Conservation (phyloP, 208 protist species). For the Crithidia bombi region DNA sequence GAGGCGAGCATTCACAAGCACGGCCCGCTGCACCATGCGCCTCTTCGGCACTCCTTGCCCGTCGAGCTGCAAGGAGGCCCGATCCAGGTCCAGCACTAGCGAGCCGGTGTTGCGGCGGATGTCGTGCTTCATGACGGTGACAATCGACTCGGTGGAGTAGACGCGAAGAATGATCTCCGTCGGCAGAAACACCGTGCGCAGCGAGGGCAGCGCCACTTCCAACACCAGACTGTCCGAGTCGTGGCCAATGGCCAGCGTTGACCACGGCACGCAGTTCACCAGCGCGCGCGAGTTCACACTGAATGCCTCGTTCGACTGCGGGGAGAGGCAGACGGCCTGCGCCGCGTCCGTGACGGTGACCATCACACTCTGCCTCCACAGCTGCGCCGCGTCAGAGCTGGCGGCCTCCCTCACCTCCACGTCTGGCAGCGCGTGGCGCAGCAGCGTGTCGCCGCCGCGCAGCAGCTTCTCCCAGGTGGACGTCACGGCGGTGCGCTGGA, state of each 20-base stretch:
- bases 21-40: constrained; percentile 54
- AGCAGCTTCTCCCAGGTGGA: constrained; percentile 60
- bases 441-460: constrained; percentile 49
- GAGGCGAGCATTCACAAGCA: constrained; percentile 71
- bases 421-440: constrained; percentile 40
- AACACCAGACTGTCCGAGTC: constrained; percentile 52
- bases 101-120: constrained; percentile 60
- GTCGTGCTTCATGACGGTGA: constrained; percentile 70
- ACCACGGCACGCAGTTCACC: constrained; percentile 54
- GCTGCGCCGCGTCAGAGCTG: constrained; percentile 28
- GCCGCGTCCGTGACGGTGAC: constrained; percentile 66
- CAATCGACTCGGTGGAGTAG: constrained; percentile 50
- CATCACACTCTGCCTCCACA: constrained; percentile 55
- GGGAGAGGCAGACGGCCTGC: constrained; percentile 66
- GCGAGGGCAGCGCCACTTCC: constrained; percentile 61
- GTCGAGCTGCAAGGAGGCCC: constrained; percentile 56
- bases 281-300: constrained; percentile 49
- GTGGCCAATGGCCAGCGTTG: constrained; percentile 37
- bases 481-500: constrained; percentile 36
- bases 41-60: constrained; percentile 14
- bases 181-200: constrained; percentile 47
- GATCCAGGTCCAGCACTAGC: constrained; percentile 53
- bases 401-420: constrained; percentile 27
- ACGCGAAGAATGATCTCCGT: constrained; percentile 78
- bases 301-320: constrained; percentile 77